Evolutionary conservation across 2,329 filamentous ascomycete genomes (phyloP).

Genomic region (Cercospora canescens): DNA sequence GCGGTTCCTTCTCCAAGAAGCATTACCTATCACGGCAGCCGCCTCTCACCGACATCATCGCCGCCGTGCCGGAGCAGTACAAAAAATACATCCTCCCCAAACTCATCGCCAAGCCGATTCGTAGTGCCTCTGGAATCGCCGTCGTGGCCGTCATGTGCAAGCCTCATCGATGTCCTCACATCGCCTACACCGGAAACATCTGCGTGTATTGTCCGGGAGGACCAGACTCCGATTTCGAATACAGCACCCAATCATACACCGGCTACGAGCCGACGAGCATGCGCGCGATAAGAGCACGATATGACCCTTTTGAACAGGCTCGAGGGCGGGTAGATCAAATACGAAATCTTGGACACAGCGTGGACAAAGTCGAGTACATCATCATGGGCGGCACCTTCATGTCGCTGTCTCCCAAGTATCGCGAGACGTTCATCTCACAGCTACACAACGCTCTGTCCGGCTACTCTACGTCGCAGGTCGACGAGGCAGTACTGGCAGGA

Average conservation of each 20-base stretch:
- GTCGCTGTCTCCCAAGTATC: conserved; percentile 85
- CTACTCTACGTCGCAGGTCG: conserved; percentile 90
- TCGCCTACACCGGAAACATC: conserved; percentile 97
- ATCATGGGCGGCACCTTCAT: conserved; percentile 99
- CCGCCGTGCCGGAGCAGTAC: conserved; percentile 97
- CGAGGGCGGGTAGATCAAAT: conserved; percentile 95
- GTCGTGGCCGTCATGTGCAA: conserved; percentile 99
- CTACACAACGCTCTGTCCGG: conserved; percentile 96
- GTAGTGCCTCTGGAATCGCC: conserved; percentile 93
- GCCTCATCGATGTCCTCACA: conserved; percentile 94
- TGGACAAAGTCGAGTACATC: conserved; percentile 99
- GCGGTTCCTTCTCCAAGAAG: conserved; percentile 88
- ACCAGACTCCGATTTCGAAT: conserved; percentile 97
- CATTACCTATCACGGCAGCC: conserved; percentile 86
- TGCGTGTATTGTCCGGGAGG: conserved; percentile 98
- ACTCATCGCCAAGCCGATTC: conserved; percentile 93
- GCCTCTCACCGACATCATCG: conserved; percentile 93
- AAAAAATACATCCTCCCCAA: conserved; percentile 99
- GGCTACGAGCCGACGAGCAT: conserved; percentile 98
- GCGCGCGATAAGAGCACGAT: conserved; percentile 93
- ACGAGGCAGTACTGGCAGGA: conserved; percentile 90
- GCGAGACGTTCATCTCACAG: conserved; percentile 91
- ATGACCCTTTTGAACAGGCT: conserved; percentile 97
- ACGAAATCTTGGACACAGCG: conserved; percentile 90
- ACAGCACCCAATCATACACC: conserved; percentile 98